phyloP scores from a whole-genome alignment of 441 rosid genomes.

The Brassica hybrid region DNA sequence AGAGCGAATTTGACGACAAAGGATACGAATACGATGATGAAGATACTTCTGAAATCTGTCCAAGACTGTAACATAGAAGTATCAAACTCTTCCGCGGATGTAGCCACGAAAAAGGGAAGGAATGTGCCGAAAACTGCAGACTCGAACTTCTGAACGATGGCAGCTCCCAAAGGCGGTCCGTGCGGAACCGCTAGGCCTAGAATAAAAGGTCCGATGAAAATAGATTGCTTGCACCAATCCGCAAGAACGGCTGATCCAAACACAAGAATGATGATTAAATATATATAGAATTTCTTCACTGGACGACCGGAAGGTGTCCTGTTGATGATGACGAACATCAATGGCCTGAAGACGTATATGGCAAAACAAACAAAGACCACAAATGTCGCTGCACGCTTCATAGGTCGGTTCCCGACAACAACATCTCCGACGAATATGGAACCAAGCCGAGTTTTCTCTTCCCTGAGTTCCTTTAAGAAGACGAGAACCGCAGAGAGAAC shows the following conservation, averaged over 20 bases:
- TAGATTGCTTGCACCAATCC: constrained; percentile 18
- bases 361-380: constrained; percentile 16
- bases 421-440: constrained; percentile 36
- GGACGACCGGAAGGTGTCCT: constrained; percentile 55
- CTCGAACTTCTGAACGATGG: constrained; percentile 37
- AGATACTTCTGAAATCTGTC: not conserved
- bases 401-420: constrained; percentile 30
- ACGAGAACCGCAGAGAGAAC: constrained; percentile 3
- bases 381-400: constrained; percentile 24
- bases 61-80: constrained; percentile 8
- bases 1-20: constrained; percentile 35
- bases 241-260: constrained; percentile 21
- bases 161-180: constrained; percentile 46
- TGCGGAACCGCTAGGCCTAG: constrained; percentile 39
- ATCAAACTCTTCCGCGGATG: constrained; percentile 29
- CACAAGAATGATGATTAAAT: constrained; percentile 32
- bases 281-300: constrained; percentile 26
- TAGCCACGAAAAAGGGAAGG: constrained; percentile 37
- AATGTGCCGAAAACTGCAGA: constrained; percentile 34
- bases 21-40: not conserved
- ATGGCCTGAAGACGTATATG: constrained; percentile 45
- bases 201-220: constrained; percentile 43
- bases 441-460: constrained; percentile 34
- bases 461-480: constrained; percentile 31
- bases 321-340: constrained; percentile 46